Base-by-base conservation (phyloP, 1,139 yeast genomes). In the Williopsis jadinii region DNA sequence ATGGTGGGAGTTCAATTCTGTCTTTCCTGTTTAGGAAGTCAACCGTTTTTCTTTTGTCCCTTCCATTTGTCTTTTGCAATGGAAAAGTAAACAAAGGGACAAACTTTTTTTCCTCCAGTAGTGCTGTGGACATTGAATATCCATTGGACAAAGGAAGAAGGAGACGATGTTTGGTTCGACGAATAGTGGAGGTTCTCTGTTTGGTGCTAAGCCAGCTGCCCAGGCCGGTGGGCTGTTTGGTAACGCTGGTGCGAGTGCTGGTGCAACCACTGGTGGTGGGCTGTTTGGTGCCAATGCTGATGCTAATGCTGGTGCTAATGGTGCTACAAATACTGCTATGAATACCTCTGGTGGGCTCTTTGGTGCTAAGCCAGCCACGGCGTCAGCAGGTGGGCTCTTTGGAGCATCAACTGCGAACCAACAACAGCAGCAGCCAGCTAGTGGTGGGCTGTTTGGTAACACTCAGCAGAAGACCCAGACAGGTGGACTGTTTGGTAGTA, bases 351-450 rank as follows among this genome's bases (percentile, higher is more conserved):
- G 34, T 13, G 36, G 33, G 11, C 19, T 34, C 11, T 35, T 35
- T 28, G 37, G 37, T 14, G 32, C 29, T 30, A 34, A 28, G 8
- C 28, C 35, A 12, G 27, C 34, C 9, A 13, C 31, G n/a, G n/a
- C 40, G 30, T n/a, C 47, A 8, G 13, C 43, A 15, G 38, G 34
- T 30, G 65, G 67, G 11, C 45, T 60, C 27, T 65, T 64, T 55
- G 69, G 70, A 40, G 58, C 52, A 11, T 41, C 32, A 29, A 39
- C 13, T 24, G n/a, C 40, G 12, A 30, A 30, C 46, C 39, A 32
- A 31, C 30, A 46, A 15, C 49, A 45, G 40, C 48, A 44, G 29
- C 39, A 35, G 13, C 37, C 38, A 14, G 9, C 47, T 11, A 32
- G 50, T n/a, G 58, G 59, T 30, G 56, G 57, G 2, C 40, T 55